Conservation (phyloP, 2,329 filamentous ascomycete genomes). For the Beauveria bassiana region DNA sequence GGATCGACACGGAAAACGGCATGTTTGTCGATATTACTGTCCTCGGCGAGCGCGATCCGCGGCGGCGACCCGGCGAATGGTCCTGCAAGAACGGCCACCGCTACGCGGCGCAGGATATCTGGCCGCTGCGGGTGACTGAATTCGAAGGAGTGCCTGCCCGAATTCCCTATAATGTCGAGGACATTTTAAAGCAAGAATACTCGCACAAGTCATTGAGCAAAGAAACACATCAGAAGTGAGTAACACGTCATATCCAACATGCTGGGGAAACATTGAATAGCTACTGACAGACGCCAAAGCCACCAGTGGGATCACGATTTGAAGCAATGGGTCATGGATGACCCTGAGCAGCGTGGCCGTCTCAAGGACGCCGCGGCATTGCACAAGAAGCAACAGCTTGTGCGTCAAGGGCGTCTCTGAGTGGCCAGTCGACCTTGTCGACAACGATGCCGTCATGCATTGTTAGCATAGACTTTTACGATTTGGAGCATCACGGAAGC, state of each 20-base stretch:
- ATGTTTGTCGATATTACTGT: constrained; percentile 81
- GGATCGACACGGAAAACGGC: constrained; percentile 69
- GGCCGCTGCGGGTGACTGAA: constrained; percentile 63
- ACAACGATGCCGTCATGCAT: neutral
- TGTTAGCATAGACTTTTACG: neutral
- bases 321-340: constrained; percentile 51
- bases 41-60: constrained; percentile 56
- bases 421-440: neutral
- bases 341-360: constrained; percentile 20
- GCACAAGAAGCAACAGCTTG: constrained; percentile 10
- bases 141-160: constrained; percentile 67
- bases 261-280: neutral
- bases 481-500: neutral
- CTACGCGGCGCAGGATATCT: constrained; percentile 64
- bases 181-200: constrained; percentile 59
- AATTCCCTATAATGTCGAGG: constrained; percentile 63
- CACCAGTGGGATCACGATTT: constrained; percentile 51
- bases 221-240: constrained; percentile 56
- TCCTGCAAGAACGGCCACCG: constrained; percentile 74
- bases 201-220: constrained; percentile 49
- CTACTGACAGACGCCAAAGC: constrained; percentile 27
- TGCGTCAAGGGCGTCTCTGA: neutral
- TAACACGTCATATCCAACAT: constrained; percentile 12
- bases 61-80: constrained; percentile 55
- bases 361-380: constrained; percentile 14